Percentiles rank a stretch among this genome's conserved stretches.
Conservation (phyloP, 495 filamentous ascomycete species). For the Endocarpon pusillum region DNA sequence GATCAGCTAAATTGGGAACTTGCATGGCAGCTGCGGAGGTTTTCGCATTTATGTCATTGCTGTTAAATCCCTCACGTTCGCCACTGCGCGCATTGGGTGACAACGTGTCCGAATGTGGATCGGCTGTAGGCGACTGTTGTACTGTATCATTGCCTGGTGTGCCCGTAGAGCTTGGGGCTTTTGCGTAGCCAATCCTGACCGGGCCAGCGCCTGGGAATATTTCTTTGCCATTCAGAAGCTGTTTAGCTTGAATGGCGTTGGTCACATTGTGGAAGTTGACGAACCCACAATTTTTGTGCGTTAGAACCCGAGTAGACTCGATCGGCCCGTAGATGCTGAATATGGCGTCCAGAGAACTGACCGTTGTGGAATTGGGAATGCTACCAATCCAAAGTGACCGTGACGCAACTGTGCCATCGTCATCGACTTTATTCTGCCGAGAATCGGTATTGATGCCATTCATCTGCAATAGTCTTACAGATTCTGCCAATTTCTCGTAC, state of each 20-base stretch:
- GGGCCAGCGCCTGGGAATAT: slow-evolving; percentile 95
- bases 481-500: slow-evolving; percentile 53
- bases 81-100: slow-evolving; percentile 12
- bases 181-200: slow-evolving; percentile 89
- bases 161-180: slow-evolving; percentile 63
- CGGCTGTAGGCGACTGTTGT: slow-evolving; percentile 89
- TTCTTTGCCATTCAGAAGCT: slow-evolving; percentile 81
- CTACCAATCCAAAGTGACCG: slow-evolving; percentile 92
- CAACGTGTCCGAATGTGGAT: slow-evolving; percentile 36
- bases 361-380: slow-evolving; percentile 92
- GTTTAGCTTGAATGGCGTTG: slow-evolving; percentile 76
- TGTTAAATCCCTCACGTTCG: slow-evolving; percentile 16
- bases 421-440: slow-evolving; percentile 48
- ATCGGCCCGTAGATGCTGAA: slow-evolving; percentile 84
- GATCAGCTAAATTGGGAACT: slow-evolving; percentile 55
- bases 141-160: slow-evolving; percentile 71
- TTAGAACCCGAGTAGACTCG: slow-evolving; percentile 79
- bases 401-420: slow-evolving; percentile 75
- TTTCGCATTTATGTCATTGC: slow-evolving; percentile 23
- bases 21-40: slow-evolving; percentile 38
- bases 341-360: slow-evolving; percentile 80
- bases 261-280: slow-evolving; percentile 89
- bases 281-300: slow-evolving; percentile 98
- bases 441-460: slow-evolving; percentile 30
- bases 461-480: slow-evolving; percentile 64